Base-by-base conservation (phyloP, 805 yeast genomes). In the Saccharomycopsis fodiens region DNA sequence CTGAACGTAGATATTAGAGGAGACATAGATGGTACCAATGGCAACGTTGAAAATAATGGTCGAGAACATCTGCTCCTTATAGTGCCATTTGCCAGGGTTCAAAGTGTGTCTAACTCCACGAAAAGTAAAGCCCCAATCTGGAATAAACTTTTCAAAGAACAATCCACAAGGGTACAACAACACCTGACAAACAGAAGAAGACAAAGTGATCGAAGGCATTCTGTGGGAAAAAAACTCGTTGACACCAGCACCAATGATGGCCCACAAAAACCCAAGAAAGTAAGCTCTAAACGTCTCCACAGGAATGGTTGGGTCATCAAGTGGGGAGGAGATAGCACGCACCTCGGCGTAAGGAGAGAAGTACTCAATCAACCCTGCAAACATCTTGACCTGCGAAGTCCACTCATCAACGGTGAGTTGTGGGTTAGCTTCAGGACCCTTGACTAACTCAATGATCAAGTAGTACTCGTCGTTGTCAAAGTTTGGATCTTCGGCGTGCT, bases 281-380 rank as follows among this genome's bases (percentile, higher is more conserved):
- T 67, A 67, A 12, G 68, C 57, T 54, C 73, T 59, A 39, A 66
- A 70, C 44, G 78, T 72, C 63, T 74, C 78, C 51, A 70, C 69
- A 3, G 75, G 75, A 20, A 70, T 57, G 3, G 58, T 52, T 1
- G 68, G 66, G 55, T 76, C 78, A 55, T 76, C 79, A 27, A 64
- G 51, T 27, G 76, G 68, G 19, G 75, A 73, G 35, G 77, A 74
- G 19, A 79, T 73, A 22, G 84, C 74, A 59, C 86, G 69, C 17
- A 79, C 85, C 59, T 79, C 85, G 1, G 82, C 76, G 57, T 79
- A 79, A 7, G 84, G 83, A 17, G 79, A 73, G 53, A 68, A 63
- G 50, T 56, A 72, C 62, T 57, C 52, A n/a, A 66, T 64, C 25
- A 61, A 54, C 27, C 67, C 65, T 19, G 73, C 74, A 30, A 56